Conservation (phyloP, 2,329 filamentous ascomycete genomes). For the Coleophoma cylindrospora region DNA sequence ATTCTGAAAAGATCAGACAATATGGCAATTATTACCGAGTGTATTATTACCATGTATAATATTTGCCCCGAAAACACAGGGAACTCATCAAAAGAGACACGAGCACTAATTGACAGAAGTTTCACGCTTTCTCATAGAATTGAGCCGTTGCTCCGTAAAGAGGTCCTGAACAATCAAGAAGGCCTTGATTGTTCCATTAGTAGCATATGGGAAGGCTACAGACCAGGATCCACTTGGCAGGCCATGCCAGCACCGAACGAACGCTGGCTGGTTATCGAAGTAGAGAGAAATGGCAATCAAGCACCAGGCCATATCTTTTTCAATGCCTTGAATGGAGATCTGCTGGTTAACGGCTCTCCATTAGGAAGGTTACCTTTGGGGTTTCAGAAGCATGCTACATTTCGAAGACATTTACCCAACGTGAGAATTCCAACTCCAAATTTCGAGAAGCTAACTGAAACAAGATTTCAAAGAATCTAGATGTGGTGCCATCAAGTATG, state of each 20-base stretch:
- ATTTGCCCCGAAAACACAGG: constrained; percentile 30
- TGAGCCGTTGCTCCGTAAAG: constrained; percentile 11
- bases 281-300: constrained; percentile 1
- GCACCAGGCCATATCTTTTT: constrained; percentile 32
- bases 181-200: constrained; percentile 20
- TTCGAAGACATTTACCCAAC: no score
- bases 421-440: no score
- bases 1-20: constrained; percentile 22
- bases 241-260: constrained; percentile 18
- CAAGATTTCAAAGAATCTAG: constrained; percentile 18
- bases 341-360: constrained; percentile 47
- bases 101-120: constrained; percentile 31
- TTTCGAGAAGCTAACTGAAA: background rate
- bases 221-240: constrained; percentile 17
- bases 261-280: constrained; percentile 28
- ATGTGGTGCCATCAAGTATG: constrained; percentile 28
- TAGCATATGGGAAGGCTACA: constrained; percentile 23
- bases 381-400: constrained; percentile 32
- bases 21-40: constrained; percentile 30
- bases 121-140: constrained; percentile 10
- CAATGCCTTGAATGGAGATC: constrained; percentile 44
- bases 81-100: constrained; percentile 46
- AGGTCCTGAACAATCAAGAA: constrained; percentile 10
- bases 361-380: constrained; percentile 38
- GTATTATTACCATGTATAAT: constrained; percentile 32